Conservation (phyloP, 306 rosid genomes). For the Vigna nakashimae region DNA sequence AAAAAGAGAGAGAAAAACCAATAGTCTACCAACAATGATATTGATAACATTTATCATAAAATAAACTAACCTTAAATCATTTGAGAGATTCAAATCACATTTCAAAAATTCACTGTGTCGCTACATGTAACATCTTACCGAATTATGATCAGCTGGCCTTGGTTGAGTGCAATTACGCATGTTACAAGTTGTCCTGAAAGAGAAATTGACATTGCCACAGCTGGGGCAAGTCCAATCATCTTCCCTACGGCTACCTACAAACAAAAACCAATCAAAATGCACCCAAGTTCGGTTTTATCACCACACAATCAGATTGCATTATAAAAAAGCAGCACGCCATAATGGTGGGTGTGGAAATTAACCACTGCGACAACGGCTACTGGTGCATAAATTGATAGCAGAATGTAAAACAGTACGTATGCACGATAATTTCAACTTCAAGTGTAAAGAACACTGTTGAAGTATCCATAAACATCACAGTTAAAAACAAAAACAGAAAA, state of each 20-base stretch:
- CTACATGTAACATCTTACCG: slow-evolving; percentile 53
- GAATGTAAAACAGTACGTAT: not conserved
- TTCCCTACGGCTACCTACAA: slow-evolving; percentile 95
- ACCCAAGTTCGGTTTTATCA: not conserved
- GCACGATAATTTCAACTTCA: not conserved
- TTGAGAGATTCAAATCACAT: not conserved
- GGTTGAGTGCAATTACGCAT: slow-evolving; percentile 99
- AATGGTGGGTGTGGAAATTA: not conserved
- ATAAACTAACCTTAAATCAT: slow-evolving; percentile 28
- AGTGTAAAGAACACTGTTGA: not conserved
- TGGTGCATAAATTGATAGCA: slow-evolving; percentile 3
- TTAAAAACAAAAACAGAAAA: not conserved
- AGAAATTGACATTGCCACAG: slow-evolving; percentile 97
- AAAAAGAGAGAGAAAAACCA: not conserved
- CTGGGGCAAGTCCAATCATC: slow-evolving; percentile 99
- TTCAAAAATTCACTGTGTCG: not conserved
- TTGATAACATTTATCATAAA: not conserved
- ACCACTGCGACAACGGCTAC: not conserved
- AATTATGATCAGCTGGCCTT: slow-evolving; percentile 94
- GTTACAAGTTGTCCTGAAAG: slow-evolving; percentile 96
- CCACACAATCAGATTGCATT: slow-evolving; percentile 5
- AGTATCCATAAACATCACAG: slow-evolving; percentile 5
- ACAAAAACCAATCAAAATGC: slow-evolving; percentile 29
- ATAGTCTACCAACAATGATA: not conserved
- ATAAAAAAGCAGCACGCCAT: not conserved